phyloP scores from a whole-genome alignment of 2,329 filamentous ascomycete genomes.

The Exophiala sp. region DNA sequence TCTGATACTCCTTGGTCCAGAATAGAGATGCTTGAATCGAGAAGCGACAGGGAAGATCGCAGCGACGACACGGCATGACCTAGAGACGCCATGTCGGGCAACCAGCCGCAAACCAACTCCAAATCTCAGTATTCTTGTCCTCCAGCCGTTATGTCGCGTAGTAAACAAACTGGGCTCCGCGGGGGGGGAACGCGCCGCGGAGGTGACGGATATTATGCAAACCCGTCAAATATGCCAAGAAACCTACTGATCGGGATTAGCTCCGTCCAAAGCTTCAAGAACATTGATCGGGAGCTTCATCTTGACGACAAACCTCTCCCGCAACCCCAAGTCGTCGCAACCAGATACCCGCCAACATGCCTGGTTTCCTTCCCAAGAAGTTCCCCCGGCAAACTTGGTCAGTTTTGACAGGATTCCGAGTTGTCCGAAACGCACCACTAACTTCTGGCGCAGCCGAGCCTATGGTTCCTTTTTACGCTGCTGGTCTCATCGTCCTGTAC shows the following conservation, averaged over 20 bases:
- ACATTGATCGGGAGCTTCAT: conserved; percentile 10
- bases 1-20: conserved; percentile 57
- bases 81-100: conserved; percentile 39
- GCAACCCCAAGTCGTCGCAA: conserved; percentile 6
- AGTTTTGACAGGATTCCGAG: conserved; percentile 33
- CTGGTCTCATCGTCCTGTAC: conserved; percentile 86
- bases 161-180: neutral
- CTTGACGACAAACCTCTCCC: conserved; percentile 13
- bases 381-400: conserved; percentile 73
- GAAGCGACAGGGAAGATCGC: conserved; percentile 54
- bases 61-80: conserved; percentile 56
- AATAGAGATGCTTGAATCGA: conserved; percentile 58
- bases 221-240: conserved; percentile 18
- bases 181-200: conserved; percentile 3
- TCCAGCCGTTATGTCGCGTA: neutral
- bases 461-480: conserved; percentile 87
- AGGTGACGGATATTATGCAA: conserved; percentile 1
- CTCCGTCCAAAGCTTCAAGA: conserved; percentile 5
- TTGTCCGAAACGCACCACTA: neutral
- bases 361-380: conserved; percentile 73
- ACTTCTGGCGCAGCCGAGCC: conserved; percentile 63
- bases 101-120: neutral
- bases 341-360: conserved; percentile 49
- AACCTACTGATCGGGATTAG: conserved; percentile 1
- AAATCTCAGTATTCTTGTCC: neutral